Evolutionary conservation across 2,329 filamentous ascomycete species (phyloP), one percentile per base, ranked within the genome.

Genomic region (Claviceps pazoutovae): DNA sequence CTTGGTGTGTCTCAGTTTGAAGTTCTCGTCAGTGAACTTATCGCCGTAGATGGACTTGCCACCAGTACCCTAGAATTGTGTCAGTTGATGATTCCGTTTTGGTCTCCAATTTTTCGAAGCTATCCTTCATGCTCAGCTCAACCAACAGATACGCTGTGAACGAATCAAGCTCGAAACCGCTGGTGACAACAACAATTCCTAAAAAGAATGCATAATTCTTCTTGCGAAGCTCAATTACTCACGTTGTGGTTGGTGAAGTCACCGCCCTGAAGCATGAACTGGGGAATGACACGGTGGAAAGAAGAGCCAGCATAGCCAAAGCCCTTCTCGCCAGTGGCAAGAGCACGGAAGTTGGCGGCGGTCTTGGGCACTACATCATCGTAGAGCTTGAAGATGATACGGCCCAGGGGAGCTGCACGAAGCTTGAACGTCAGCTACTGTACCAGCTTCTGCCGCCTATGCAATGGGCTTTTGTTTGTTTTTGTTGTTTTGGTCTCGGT

Each of bases 241-340:
- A 95, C 89, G 73, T 94, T 94, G 67, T 82, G 82, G 66, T 86
- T 86, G 73, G 88, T 94, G 76, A 94, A 94, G 79, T 95, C 88
- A 80, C 88, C 88, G 69, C 88, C 89, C 80, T 95, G 88, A 63
- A 95, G 84, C 89, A 95, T 95, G 80, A 95, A 95, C 55, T 88
- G 70, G 62, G 86, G 86, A 72, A 95, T 95, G 72, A 95, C 83
- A 64, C 88, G 88, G 80, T 95, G 88, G 84, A 95, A 95, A 60
- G 79, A 76, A 62, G 87, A 93, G 67, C 80, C 82, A 69, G 79
- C 71, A 78, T 94, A 95, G 63, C 88, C 87, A 70, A 84, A 83
- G 66, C 86, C 87, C 74, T 88, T 80, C 76, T 86, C 79, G 60
- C 77, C 78, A 58, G 83, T 88, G 83, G 84, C 89, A 65, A 93